Evolutionary conservation across 495 filamentous ascomycete genomes (phyloP).

Genomic region (Aspergillus bertholletiae): DNA sequence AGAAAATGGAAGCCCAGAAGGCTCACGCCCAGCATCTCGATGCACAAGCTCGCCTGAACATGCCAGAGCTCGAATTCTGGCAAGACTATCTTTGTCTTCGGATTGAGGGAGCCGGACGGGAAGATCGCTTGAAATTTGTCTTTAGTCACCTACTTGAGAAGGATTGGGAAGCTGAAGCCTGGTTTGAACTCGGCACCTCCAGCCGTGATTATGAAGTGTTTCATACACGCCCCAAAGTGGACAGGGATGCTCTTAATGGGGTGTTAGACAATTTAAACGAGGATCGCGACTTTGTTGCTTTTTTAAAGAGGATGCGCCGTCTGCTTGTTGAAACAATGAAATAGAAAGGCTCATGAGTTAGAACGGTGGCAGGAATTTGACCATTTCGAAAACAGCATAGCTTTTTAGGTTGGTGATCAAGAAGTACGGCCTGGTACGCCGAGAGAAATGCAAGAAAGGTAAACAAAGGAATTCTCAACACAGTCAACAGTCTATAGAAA

Average conservation of each 20-base stretch:
- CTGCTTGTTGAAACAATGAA: slow-evolving; percentile 66
- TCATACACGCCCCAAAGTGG: slow-evolving; percentile 73
- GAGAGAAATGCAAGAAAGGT: background rate
- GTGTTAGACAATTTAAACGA: slow-evolving; percentile 75
- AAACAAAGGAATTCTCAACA: background rate
- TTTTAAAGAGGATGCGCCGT: slow-evolving; percentile 91
- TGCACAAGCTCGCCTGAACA: slow-evolving; percentile 76
- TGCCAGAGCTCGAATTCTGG: slow-evolving; percentile 94
- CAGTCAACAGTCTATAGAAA: background rate
- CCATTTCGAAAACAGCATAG: too few relatives aligned
- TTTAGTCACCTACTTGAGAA: slow-evolving; percentile 80
- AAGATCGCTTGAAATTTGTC: slow-evolving; percentile 85
- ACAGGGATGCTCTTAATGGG: slow-evolving; percentile 65
- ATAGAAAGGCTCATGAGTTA: slow-evolving; percentile 17
- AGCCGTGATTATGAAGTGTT: slow-evolving; percentile 80
- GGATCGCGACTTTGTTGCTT: slow-evolving; percentile 70
- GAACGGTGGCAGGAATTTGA: too few relatives aligned
- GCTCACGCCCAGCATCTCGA: slow-evolving; percentile 64
- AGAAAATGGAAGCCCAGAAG: slow-evolving; percentile 58
- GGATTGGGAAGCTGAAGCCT: slow-evolving; percentile 85
- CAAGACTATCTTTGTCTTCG: slow-evolving; percentile 81
- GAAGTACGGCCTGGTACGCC: background rate
- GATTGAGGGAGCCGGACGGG: slow-evolving; percentile 83
- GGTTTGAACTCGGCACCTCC: slow-evolving; percentile 84
- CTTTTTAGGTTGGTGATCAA: background rate